A percentile compares a stretch with the other conserved stretches of the same genome.
These are phyloP conservation scores for Cladorrhinum sp. DNA, from an alignment of 2,329 filamentous ascomycete species.

Conservation along the genomic window DNA sequence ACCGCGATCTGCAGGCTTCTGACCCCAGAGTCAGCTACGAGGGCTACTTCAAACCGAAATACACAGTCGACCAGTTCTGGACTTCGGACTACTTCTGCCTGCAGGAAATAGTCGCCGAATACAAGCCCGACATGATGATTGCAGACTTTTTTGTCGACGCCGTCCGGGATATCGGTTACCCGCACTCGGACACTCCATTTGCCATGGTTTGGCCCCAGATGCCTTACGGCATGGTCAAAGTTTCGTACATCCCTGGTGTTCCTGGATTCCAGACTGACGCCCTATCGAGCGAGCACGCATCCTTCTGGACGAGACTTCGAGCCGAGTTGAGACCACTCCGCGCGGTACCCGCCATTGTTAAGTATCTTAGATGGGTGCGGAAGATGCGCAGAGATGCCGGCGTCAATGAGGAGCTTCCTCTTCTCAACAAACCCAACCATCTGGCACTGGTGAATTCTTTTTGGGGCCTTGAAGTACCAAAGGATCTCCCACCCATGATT, in stretches of 20 bases:
- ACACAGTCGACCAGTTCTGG: constrained; percentile 17
- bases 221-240: constrained; percentile 38
- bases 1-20: constrained; percentile 4
- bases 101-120: constrained; percentile 9
- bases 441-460: constrained; percentile 45
- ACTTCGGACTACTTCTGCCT: constrained; percentile 14
- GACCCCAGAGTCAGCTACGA: constrained; percentile 6
- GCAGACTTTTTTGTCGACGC: constrained; percentile 45
- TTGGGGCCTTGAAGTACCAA: constrained; percentile 41
- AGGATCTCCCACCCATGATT: constrained; percentile 41
- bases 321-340: constrained; percentile 35
- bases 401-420: constrained; percentile 32
- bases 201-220: constrained; percentile 42
- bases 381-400: constrained; percentile 36
- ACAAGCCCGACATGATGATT: constrained; percentile 39
- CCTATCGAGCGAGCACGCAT: constrained; percentile 39
- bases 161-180: constrained; percentile 37
- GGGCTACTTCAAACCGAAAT: constrained; percentile 5
- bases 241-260: constrained; percentile 40
- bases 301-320: constrained; percentile 36
- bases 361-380: constrained; percentile 31
- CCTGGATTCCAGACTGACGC: constrained; percentile 42
- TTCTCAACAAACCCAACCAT: constrained; percentile 38
- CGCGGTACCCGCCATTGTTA: constrained; percentile 31
- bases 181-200: constrained; percentile 37